Base-by-base conservation (phyloP, 805 yeast genomes). In the Candida sakaeoensis region DNA sequence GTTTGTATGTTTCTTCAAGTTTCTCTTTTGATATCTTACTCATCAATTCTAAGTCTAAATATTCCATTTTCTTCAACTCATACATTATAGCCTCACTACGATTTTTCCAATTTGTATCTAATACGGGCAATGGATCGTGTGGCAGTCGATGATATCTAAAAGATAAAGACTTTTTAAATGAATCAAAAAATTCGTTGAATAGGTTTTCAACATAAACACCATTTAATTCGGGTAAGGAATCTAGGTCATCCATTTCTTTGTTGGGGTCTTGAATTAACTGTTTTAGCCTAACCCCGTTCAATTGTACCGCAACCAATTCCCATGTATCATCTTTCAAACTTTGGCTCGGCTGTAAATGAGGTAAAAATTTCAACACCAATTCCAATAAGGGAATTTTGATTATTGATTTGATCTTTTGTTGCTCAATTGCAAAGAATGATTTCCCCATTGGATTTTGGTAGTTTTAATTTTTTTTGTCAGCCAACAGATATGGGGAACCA, bases 241-340 rank as follows among this genome's bases (percentile, higher is more conserved):
- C 52, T 10, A 51, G 18, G 12, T 47, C 44, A 5, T 40, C 44
- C 8, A 56, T 24, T 2, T 33, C 15, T 24, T 34, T 36, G 3
- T 36, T 28, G n/a, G n/a, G n/a, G 3, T 17, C 36, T 14, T 28
- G n/a, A 8, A 41, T 7, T 15, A 54, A 33, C 2, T 43, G 36
- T 3, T 39, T 34, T 36, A 55, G 54, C 14, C 50, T 50, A 25
- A 42, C 33, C 25, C 46, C 54, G 41, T 53, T 59, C 16, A 63
- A 43, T 31, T 57, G 57, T 18, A 61, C 61, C n/a, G 68, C 68
- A 13, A 63, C 47, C 2, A 58, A 43, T 46, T 61, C 68, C 68
- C 68, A 63, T 1, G 49, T 38, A 40, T 60, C 60, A 23, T 59
- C 60, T 37, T 50, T 51, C 27, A 52, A 52, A 22, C 41, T 31